Evolutionary conservation across 257 asterid genomes (phyloP).

Genomic region (Nicotiana benthamiana): DNA sequence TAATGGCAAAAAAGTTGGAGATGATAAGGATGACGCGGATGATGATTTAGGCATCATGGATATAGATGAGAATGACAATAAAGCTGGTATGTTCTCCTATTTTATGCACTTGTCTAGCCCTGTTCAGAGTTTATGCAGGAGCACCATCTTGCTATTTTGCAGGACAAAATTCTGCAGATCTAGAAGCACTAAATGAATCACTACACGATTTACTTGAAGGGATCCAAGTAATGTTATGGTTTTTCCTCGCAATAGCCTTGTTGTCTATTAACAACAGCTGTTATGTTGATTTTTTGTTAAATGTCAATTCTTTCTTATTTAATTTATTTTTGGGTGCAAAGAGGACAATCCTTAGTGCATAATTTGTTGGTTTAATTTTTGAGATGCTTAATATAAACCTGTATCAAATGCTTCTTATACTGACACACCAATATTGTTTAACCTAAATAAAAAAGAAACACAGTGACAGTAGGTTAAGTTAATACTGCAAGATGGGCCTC

Average conservation of each 20-base stretch:
- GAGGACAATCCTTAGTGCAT: background rate
- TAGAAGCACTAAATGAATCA: conserved; percentile 71
- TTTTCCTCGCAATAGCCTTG: background rate
- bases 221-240: conserved; percentile 53
- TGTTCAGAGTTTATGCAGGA: conserved; percentile 13
- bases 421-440: background rate
- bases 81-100: conserved; percentile 33
- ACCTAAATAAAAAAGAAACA: background rate
- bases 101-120: conserved; percentile 8
- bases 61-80: conserved; percentile 39
- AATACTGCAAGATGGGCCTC: background rate
- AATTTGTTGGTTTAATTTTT: background rate
- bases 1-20: conserved; percentile 44
- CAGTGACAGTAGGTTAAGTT: background rate
- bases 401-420: background rate
- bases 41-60: conserved; percentile 72
- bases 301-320: background rate
- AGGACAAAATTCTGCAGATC: conserved; percentile 55
- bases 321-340: background rate
- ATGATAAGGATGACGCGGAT: conserved; percentile 35
- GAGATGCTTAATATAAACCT: background rate
- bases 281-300: background rate
- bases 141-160: conserved; percentile 11
- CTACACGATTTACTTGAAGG: conserved; percentile 95
- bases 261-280: background rate